phyloP scores from a whole-genome alignment of 495 filamentous ascomycete genomes.

The Clavariopsis aquatica region DNA sequence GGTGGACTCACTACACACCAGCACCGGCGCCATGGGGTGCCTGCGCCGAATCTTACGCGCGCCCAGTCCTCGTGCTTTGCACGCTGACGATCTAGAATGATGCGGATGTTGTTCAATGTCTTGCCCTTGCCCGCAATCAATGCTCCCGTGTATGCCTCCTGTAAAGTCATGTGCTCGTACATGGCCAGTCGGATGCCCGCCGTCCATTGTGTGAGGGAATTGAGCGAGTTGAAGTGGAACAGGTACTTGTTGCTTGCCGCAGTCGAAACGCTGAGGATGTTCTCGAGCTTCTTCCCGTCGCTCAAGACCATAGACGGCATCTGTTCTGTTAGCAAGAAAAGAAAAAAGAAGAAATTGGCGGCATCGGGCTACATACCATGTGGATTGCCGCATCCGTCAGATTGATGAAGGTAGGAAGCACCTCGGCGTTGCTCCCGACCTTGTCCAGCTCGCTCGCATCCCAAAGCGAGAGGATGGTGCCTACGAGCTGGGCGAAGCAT shows the following conservation, averaged over 20 bases:
- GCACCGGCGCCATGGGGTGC: constrained; percentile 92
- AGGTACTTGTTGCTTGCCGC: constrained; percentile 94
- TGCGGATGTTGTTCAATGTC: constrained; percentile 76
- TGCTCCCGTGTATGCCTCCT: constrained; percentile 95
- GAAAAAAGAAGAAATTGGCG: constrained; percentile 26
- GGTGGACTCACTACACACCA: constrained; percentile 95
- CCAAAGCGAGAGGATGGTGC: constrained; percentile 93
- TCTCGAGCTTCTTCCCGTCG: constrained; percentile 77
- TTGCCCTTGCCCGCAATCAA: constrained; percentile 95
- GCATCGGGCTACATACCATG: constrained; percentile 64
- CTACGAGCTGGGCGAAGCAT: constrained; percentile 95
- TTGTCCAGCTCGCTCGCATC: constrained; percentile 91
- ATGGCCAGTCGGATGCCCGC: constrained; percentile 91
- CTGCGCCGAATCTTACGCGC: constrained; percentile 91
- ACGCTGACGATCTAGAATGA: constrained; percentile 77
- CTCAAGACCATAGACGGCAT: constrained; percentile 76
- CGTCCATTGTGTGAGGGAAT: constrained; percentile 94
- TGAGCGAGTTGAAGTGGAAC: constrained; percentile 90
- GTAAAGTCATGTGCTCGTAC: constrained; percentile 89
- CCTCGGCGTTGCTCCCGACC: constrained; percentile 77
- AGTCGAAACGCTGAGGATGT: constrained; percentile 92
- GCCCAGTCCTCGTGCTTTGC: constrained; percentile 90
- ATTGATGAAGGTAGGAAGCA: constrained; percentile 94
- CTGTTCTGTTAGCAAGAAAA: constrained; percentile 49
- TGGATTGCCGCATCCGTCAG: constrained; percentile 95